Evolutionary conservation across 306 rosid species (phyloP), one percentile per base, ranked within the genome.

Genomic region (Quercus agrifolia): DNA sequence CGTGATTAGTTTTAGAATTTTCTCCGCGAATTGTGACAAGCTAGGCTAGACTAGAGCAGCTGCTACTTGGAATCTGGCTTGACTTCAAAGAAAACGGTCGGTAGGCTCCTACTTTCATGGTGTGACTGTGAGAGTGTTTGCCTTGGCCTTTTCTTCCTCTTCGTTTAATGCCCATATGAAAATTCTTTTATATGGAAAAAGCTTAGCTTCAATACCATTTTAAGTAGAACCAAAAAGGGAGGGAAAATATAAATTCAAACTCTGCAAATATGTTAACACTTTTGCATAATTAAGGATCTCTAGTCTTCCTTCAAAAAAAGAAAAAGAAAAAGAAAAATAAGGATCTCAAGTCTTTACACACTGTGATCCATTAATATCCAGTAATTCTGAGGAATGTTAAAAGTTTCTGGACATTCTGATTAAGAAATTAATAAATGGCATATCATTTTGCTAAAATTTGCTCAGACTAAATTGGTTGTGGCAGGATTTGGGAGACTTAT

Each of bases 401-500:
- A 15, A 49, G 57, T 38, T 70, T 69, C 38, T 44, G n/a, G 70
- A 3, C 10, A 63, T 28, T 63, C n/a, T 27, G 30, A 2, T 30
- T 9, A 13, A 59, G 23, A 59, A 31, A 2, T 30, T 9, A 13
- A 59, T 17, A 59, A 31, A 15, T 11, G 25, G 20, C 1, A 13
- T 6, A 21, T 12, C 59, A 61, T 56, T 2, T 38, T 52, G 31
- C 56, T 75, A 66, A 83, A 33, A n/a, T 66, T 68, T 30, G 64
- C 82, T 86, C 12, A 20, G 74, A 31, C 20, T 44, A 66, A 58
- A 51, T 64, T 62, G 74, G 46, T 10, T 68, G 73, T 77, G 72
- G 75, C 87, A 96, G 98, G 89, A 13, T 79, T 76, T 96, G 98
- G 99, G 89, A 91, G 75, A 87, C 92, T 55, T 91, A 85, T 67